Evolutionary conservation across 306 rosid species (phyloP).

Genomic region (Adenanthera pavonina): DNA sequence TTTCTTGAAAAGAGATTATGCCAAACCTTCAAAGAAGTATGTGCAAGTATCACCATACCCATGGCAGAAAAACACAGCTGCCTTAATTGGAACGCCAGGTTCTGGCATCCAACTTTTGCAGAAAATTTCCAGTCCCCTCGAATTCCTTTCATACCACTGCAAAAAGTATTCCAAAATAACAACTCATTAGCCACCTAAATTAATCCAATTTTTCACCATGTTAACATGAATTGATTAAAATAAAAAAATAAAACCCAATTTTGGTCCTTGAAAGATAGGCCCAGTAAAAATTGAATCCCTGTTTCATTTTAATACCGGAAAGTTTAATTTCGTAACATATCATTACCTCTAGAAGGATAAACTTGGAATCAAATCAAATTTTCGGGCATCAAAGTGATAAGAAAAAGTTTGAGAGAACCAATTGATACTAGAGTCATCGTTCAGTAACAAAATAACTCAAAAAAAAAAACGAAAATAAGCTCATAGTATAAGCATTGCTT

Average conservation of each 20-base stretch:
- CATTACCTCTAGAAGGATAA: not conserved
- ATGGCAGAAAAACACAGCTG: constrained; percentile 83
- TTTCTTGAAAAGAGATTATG: not conserved
- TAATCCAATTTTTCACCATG: constrained; percentile 26
- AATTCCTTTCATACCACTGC: constrained; percentile 79
- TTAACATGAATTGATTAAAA: not conserved
- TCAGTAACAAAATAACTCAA: not conserved
- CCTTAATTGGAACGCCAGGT: constrained; percentile 63
- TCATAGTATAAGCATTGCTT: constrained; percentile 28
- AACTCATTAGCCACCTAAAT: constrained; percentile 10
- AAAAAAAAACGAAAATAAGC: not conserved
- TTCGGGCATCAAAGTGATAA: not conserved
- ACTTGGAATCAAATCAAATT: not conserved
- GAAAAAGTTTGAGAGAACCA: not conserved
- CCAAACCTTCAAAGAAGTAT: constrained; percentile 91
- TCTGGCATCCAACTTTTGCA: constrained; percentile 88
- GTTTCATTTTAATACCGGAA: not conserved
- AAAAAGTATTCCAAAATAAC: not conserved
- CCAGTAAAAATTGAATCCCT: not conserved
- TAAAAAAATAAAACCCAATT: not conserved
- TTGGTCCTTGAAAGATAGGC: not conserved
- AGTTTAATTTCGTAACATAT: not conserved
- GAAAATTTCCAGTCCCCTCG: constrained; percentile 83
- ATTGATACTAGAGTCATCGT: not conserved
- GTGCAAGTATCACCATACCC: constrained; percentile 98